Evolutionary conservation across 441 rosid genomes (phyloP).

Genomic region (Codiaeum variegatum): DNA sequence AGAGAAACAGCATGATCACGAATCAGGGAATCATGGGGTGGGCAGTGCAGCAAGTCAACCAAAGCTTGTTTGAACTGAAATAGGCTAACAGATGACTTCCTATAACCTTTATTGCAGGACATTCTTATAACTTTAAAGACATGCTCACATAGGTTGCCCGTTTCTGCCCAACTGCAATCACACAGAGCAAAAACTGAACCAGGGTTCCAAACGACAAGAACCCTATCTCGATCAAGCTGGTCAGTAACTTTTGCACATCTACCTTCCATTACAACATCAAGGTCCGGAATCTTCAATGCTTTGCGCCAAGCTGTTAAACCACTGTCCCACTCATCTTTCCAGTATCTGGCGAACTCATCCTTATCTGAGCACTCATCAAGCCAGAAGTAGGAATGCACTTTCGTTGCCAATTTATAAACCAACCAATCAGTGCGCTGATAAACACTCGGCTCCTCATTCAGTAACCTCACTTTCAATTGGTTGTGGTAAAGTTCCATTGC

Average conservation of each 20-base stretch:
- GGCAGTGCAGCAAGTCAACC: conserved; percentile 53
- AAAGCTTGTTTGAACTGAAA: conserved; percentile 58
- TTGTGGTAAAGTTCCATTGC: conserved; percentile 86
- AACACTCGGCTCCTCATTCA: conserved; percentile 57
- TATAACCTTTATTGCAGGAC: conserved; percentile 33
- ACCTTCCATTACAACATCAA: conserved; percentile 51
- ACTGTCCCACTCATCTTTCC: conserved; percentile 84
- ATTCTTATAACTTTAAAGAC: conserved; percentile 51
- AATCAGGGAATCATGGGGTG: conserved; percentile 64
- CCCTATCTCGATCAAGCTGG: conserved; percentile 40
- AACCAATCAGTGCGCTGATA: conserved; percentile 88
- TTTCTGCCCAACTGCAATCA: conserved; percentile 72
- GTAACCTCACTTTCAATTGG: conserved; percentile 67
- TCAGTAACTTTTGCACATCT: conserved; percentile 56
- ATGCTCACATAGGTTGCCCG: conserved; percentile 79
- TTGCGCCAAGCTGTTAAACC: conserved; percentile 80
- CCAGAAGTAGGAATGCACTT: conserved; percentile 93
- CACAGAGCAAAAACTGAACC: conserved; percentile 75
- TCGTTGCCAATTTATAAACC: conserved; percentile 80
- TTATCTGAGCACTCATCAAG: conserved; percentile 83
- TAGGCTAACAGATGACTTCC: conserved; percentile 47
- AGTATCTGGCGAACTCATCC: conserved; percentile 66
- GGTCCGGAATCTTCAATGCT: conserved; percentile 65
- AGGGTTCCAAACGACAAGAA: conserved; percentile 66
- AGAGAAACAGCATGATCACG: conserved; percentile 77